A percentile compares a stretch with the other conserved stretches of the same genome.
These are phyloP conservation scores for Cyclocybe aegerita DNA, from an alignment of 768 basidiomycete genomes.

Conservation along the genomic window DNA sequence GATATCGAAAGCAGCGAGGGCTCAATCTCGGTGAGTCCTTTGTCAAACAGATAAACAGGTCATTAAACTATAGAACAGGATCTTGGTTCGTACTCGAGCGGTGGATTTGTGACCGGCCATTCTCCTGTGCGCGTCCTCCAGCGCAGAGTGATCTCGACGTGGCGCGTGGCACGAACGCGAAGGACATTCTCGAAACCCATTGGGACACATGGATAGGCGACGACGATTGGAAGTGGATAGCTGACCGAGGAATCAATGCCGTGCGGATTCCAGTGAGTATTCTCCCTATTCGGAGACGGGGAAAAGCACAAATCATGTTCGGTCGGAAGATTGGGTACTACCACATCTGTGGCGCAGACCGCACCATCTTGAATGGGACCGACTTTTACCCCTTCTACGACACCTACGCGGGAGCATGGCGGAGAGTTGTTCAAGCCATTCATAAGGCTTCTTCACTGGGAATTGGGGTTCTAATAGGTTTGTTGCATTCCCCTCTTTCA, in stretches of 20 bases:
- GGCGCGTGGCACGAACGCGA: slow-evolving; percentile 54
- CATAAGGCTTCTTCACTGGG: slow-evolving; percentile 52
- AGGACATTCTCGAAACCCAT: slow-evolving; percentile 54
- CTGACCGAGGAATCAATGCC: slow-evolving; percentile 54
- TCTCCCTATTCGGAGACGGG: slow-evolving; percentile 4
- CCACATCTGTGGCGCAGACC: slow-evolving; percentile 61
- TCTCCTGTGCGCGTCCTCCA: slow-evolving; percentile 47
- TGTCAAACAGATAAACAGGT: neutral
- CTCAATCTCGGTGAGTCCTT: slow-evolving; percentile 69
- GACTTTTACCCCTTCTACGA: slow-evolving; percentile 54
- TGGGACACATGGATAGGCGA: slow-evolving; percentile 75
- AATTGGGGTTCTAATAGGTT: slow-evolving; percentile 76
- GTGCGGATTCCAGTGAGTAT: slow-evolving; percentile 59
- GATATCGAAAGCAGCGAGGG: slow-evolving; percentile 75
- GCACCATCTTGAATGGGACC: slow-evolving; percentile 58
- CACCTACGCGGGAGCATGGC: slow-evolving; percentile 69
- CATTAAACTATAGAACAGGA: slow-evolving; percentile 37
- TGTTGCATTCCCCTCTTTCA: slow-evolving; percentile 9
- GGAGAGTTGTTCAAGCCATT: slow-evolving; percentile 57
- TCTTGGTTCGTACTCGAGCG: slow-evolving; percentile 80
- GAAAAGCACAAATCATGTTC: neutral
- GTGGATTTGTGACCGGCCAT: slow-evolving; percentile 70
- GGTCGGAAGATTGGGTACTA: slow-evolving; percentile 66
- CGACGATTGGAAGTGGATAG: slow-evolving; percentile 64
- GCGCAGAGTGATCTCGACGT: slow-evolving; percentile 72